Base-by-base conservation (phyloP, 2,329 filamentous ascomycete genomes). In the Fusarium acutatum region DNA sequence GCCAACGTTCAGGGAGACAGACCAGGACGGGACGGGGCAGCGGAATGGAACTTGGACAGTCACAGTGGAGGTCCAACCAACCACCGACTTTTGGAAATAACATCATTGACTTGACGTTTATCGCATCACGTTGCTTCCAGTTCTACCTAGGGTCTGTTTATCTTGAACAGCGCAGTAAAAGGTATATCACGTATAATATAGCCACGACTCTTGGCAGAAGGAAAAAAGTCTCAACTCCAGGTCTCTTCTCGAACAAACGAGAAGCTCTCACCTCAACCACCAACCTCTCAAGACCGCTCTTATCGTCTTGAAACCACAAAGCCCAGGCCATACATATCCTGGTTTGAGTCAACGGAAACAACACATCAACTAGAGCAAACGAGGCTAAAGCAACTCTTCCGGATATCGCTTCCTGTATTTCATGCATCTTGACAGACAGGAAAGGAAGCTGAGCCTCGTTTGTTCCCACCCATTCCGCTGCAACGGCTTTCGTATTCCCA, bases 401-500 rank as follows among this genome's bases (percentile, higher is more conserved):
- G 59, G 59, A 72, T 67, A 50, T 61, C 38, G 30, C 60, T 49
- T 71, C 67, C 62, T 35, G 49, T 47, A 61, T 70, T 73, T 73
- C 65, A 60, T 64, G 47, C 47, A 40, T 18, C 43, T 43, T 60
- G 43, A 41, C 43, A 50, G 54, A 64, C 43, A 30, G 35, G 41
- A 35, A 34, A 38, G 37, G 40, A 35, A 60, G 58, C 72, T 50
- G 72, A 72, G 65, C 65, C 53, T 69, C 53, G 47, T 72, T 63
- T 41, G 54, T 64, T 75, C 72, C 68, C 72, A 63, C 58, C 69
- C 50, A 66, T 60, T 64, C 30, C 44, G 41, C 72, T 75, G 72
- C 72, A 73, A 59, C 59, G 14, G 30, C 58, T 56, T 74, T 74
- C 72, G 72, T 74, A 74, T 74, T 64, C 54, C 58, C 41, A 54